These are phyloP conservation scores for Russula compacta DNA, from an alignment of 768 basidiomycete species.

Conservation along the genomic window DNA sequence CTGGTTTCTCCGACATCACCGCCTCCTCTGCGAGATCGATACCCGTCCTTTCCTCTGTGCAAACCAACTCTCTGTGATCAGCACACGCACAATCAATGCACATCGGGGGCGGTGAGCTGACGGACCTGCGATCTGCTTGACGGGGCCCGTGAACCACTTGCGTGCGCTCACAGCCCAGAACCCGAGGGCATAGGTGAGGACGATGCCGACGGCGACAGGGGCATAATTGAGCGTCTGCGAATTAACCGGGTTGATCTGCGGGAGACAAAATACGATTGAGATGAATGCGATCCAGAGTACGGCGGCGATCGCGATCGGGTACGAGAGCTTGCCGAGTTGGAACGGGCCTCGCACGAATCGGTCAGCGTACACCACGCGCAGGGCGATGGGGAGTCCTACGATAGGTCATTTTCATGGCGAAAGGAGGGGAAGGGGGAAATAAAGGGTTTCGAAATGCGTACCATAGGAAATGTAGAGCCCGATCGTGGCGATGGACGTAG, in stretches of 20 bases:
- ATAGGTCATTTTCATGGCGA: background rate
- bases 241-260: slow-evolving; percentile 59
- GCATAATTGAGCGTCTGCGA: slow-evolving; percentile 69
- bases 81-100: background rate
- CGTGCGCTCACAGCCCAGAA: slow-evolving; percentile 66
- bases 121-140: slow-evolving; percentile 44
- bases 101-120: background rate
- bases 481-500: slow-evolving; percentile 57
- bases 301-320: slow-evolving; percentile 46
- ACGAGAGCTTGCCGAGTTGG: slow-evolving; percentile 57
- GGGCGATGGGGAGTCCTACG: slow-evolving; percentile 56
- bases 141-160: slow-evolving; percentile 64
- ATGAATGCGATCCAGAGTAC: slow-evolving; percentile 68
- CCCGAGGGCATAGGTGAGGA: slow-evolving; percentile 51
- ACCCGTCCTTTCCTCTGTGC: slow-evolving; percentile 40
- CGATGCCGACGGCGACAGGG: slow-evolving; percentile 67
- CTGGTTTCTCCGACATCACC: slow-evolving; percentile 17
- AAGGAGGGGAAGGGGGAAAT: too few relatives aligned
- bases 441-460: slow-evolving; percentile 19
- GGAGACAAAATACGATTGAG: slow-evolving; percentile 64
- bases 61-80: background rate
- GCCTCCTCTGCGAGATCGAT: slow-evolving; percentile 39
- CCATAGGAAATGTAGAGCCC: slow-evolving; percentile 73
- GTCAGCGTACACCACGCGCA: slow-evolving; percentile 52
- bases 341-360: slow-evolving; percentile 61